Conservation (phyloP, 169 alveolate species). For the Plasmodium reichenowi region DNA sequence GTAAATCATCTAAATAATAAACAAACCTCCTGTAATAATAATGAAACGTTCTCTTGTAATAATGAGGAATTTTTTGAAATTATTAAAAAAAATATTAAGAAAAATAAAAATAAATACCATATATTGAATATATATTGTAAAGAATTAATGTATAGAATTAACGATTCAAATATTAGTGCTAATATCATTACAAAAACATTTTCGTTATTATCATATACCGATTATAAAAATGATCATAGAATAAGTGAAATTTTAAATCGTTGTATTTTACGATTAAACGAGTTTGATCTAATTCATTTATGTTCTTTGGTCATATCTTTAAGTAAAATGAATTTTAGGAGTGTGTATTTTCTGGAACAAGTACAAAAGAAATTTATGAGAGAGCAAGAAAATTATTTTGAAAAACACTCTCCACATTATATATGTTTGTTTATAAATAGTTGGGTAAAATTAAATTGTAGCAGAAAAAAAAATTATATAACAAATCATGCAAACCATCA, state of each 20-base stretch:
- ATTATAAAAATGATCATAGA: conserved; percentile 43
- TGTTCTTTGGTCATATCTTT: conserved; percentile 29
- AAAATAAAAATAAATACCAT: conserved; percentile 29
- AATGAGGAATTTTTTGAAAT: conserved; percentile 38
- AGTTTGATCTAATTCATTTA: conserved; percentile 44
- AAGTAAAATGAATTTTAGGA: conserved; percentile 26
- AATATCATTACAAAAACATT: conserved; percentile 29
- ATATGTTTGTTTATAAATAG: conserved; percentile 33
- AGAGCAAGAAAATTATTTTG: conserved; percentile 19
- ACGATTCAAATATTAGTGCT: conserved; percentile 27
- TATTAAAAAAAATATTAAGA: conserved; percentile 28
- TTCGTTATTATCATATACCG: conserved; percentile 38
- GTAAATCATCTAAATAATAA: background rate
- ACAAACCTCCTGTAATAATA: background rate
- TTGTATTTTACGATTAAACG: conserved; percentile 42
- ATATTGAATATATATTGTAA: conserved; percentile 46
- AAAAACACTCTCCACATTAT: conserved; percentile 39
- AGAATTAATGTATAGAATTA: conserved; percentile 36
- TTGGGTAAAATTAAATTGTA: background rate
- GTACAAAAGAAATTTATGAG: conserved; percentile 17
- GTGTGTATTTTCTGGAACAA: conserved; percentile 40
- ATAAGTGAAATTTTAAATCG: conserved; percentile 49
- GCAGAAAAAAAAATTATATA: too few species aligned
- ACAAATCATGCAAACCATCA: too few species aligned
- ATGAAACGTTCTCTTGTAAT: conserved; percentile 9